phyloP scores from a whole-genome alignment of 345 rosid species.

The Combretum micranthum region DNA sequence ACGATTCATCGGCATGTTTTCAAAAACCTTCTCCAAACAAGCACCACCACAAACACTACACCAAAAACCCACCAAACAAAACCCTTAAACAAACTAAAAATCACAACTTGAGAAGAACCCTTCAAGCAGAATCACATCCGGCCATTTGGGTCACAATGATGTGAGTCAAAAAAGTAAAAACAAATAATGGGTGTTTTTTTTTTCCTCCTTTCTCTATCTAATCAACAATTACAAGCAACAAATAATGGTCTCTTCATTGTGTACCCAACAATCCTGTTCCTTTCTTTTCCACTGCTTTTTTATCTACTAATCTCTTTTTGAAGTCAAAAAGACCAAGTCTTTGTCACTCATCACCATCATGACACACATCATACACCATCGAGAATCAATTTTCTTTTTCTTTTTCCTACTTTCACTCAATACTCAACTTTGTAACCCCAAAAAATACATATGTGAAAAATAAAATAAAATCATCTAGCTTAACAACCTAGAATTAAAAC shows the following conservation, averaged over 20 bases:
- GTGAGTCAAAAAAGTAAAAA: too few species aligned
- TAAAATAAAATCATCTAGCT: neutral
- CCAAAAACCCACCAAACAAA: neutral
- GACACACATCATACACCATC: constrained; percentile 8
- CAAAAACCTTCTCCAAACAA: neutral
- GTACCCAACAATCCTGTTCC: neutral
- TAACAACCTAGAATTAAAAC: neutral
- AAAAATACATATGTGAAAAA: neutral
- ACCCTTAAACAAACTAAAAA: neutral
- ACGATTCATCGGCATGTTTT: constrained; percentile 16
- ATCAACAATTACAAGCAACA: too few species aligned
- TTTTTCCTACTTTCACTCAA: constrained; percentile 4
- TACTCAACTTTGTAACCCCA: constrained; percentile 13
- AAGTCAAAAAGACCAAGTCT: constrained; percentile 3
- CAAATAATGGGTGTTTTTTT: too few species aligned
- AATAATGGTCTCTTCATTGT: neutral
- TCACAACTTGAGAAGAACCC: constrained; percentile 1
- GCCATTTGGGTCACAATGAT: too few species aligned
- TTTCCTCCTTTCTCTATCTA: too few species aligned
- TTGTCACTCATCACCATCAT: constrained; percentile 5
- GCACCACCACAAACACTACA: neutral
- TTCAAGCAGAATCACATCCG: constrained; percentile 6
- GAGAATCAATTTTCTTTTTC: constrained; percentile 1
- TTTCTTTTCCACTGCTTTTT: constrained; percentile 3
- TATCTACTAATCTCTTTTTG: constrained; percentile 8